Evolutionary conservation across 495 filamentous ascomycete species (phyloP), one percentile per base, ranked within the genome.

Genomic region (Parathielavia hyrcaniae): DNA sequence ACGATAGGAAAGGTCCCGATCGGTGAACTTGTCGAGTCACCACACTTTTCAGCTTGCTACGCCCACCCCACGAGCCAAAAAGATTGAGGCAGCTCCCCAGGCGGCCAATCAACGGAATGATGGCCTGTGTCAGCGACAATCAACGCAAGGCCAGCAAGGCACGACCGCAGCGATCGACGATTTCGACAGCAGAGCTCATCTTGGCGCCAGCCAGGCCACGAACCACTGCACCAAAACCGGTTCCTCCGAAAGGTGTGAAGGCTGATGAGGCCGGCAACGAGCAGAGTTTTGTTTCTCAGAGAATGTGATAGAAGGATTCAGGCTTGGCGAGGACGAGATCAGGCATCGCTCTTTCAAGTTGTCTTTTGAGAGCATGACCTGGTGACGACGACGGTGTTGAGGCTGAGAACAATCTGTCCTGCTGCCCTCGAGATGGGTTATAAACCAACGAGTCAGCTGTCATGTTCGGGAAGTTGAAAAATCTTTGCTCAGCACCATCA

Each of bases 101-200:
- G 53, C 53, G 53, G 19, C 53, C 53, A 55, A 55, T 55, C 17
- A 26, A 14, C 23, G 26, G 39, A 0, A 38, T 54, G 19, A 23
- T n/a, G 26, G 4, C 13, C 40, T 39, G 38, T 23, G 41, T 34
- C 39, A n/a, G 43, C 52, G 32, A 36, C 34, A n/a, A 35, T 17
- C 20, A 19, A n/a, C n/a, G n/a, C n/a, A n/a, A n/a, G 39, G 52
- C 39, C 53, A 53, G 11, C 53, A 55, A 35, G 40, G 30, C 53
- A 55, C 53, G 49, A 26, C 51, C 38, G 32, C 23, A 47, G 23
- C 38, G 53, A 55, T 55, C 43, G 32, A n/a, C 53, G 30, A 38
- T 54, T 54, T 43, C 41, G 52, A 54, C 36, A 54, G 53, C 41
- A n/a, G 39, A 34, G 26, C 9, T 14, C 19, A 17, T 39, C 19